Conservation (phyloP, 352 stramenopile species). For the Aphanomyces euteiches region DNA sequence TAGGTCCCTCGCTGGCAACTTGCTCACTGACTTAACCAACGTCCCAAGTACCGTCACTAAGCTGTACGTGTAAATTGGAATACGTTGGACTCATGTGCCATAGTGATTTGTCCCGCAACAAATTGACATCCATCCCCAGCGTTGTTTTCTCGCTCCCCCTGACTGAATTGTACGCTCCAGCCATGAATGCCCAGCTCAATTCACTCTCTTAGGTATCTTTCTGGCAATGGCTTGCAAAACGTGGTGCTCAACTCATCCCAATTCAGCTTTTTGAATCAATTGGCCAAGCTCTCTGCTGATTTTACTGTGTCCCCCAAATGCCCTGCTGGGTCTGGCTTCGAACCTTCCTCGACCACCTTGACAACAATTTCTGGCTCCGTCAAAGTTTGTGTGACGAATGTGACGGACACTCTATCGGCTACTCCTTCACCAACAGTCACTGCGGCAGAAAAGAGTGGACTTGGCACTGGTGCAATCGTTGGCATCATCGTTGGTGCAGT, state of each 20-base stretch:
- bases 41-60: not conserved
- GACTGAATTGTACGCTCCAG: not conserved
- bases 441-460: constrained; percentile 25
- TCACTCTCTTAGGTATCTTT: constrained; percentile 34
- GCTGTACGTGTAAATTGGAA: not conserved
- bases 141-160: constrained; percentile 35
- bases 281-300: constrained; percentile 46
- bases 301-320: constrained; percentile 38
- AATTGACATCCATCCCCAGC: constrained; percentile 44
- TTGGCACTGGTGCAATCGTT: constrained; percentile 41
- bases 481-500: constrained; percentile 40
- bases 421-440: constrained; percentile 24
- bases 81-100: no score
- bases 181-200: constrained; percentile 33
- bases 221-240: constrained; percentile 54
- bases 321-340: constrained; percentile 21
- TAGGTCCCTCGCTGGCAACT: not conserved
- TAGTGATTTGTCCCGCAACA: constrained; percentile 49
- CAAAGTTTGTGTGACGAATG: constrained; percentile 20
- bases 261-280: constrained; percentile 36
- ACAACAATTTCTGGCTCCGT: no score
- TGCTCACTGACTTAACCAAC: not conserved
- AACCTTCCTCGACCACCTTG: not conserved
- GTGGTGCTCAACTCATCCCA: constrained; percentile 43
- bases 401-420: not conserved